phyloP scores from a whole-genome alignment of 1,284 basidiomycete genomes.

The Pseudozyma tsukubaensis region DNA sequence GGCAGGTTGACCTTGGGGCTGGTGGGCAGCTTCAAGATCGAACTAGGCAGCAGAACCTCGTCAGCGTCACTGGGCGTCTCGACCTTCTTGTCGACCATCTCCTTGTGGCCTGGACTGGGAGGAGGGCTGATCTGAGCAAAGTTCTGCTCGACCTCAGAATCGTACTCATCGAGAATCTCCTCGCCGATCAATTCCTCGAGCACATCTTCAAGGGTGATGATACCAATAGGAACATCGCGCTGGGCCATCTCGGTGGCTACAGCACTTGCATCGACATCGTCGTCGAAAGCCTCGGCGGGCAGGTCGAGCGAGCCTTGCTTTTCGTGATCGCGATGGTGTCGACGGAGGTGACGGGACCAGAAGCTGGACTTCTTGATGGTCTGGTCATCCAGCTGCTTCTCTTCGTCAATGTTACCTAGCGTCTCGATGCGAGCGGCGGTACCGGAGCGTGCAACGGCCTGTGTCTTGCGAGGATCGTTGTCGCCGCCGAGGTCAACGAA shows the following conservation, averaged over 20 bases:
- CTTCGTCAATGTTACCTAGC: conserved; percentile 59
- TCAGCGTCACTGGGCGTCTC: conserved; percentile 36
- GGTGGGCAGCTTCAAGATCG: conserved; percentile 37
- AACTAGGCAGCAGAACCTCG: conserved; percentile 31
- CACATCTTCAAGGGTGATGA: conserved; percentile 92
- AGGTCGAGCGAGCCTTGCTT: conserved; percentile 36
- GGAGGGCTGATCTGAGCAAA: conserved; percentile 57
- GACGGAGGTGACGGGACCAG: conserved; percentile 72
- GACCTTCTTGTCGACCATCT: conserved; percentile 34
- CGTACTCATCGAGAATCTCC: conserved; percentile 67
- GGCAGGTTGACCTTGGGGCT: conserved; percentile 43
- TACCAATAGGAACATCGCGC: conserved; percentile 77
- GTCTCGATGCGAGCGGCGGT: conserved; percentile 45
- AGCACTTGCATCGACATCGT: conserved; percentile 70
- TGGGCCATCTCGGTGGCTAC: conserved; percentile 50
- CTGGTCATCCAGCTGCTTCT: conserved; percentile 51
- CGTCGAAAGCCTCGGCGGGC: conserved; percentile 74
- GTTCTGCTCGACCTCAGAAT: conserved; percentile 61
- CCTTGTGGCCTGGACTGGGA: conserved; percentile 53
- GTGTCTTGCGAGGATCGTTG: conserved; percentile 33
- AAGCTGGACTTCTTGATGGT: conserved; percentile 69
- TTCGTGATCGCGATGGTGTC: conserved; percentile 79
- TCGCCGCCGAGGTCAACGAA: conserved; percentile 56
- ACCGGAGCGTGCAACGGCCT: conserved; percentile 23
- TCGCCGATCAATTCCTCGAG: conserved; percentile 75